Evolutionary conservation across 306 rosid genomes (phyloP).

Genomic region (cucumber (Cucumis sativus)): Cucumber_9930_V3 NC_026657.2:9591001-9591500

Average conservation of each 20-base stretch:
- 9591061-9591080: no score
- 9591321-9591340: not conserved
- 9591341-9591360: not conserved
- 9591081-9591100: no score
- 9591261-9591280: constrained; percentile 5
- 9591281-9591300: not conserved
- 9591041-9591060: no score
- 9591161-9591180: not conserved
- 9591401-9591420: not conserved
- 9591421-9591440: no score
- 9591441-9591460: no score
- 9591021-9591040: no score
- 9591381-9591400: not conserved
- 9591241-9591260: not conserved
- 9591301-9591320: not conserved
- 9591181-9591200: not conserved
- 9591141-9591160: not conserved
- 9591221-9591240: not conserved
- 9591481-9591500: no score
- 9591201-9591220: not conserved
- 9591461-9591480: no score
- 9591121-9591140: not conserved
- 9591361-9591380: not conserved
- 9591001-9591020: no score
- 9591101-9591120: not conserved